phyloP scores from a whole-genome alignment of 78 protist species.

The Pigoraptor vietnamica region DNA sequence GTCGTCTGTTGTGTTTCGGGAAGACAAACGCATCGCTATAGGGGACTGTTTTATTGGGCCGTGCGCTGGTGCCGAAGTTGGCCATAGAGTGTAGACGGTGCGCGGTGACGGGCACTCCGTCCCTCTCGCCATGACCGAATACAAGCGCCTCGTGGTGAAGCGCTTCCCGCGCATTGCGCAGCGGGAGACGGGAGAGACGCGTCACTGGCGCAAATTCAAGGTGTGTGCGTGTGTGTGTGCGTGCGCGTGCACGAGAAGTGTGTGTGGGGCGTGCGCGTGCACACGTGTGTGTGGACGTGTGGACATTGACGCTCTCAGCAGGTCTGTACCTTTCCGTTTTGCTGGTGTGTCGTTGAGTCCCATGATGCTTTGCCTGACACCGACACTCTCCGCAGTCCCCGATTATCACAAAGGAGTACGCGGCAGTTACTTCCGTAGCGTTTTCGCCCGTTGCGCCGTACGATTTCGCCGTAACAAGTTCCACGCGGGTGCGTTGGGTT shows the following conservation, averaged over 20 bases:
- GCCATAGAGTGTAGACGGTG: too few relatives aligned
- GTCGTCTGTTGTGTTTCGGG: too few relatives aligned
- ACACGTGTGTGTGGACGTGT: not conserved
- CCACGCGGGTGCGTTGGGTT: not conserved
- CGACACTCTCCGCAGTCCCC: conserved; percentile 24
- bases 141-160: not conserved
- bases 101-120: too few relatives aligned
- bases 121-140: conserved; percentile 5
- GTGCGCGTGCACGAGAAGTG: not conserved
- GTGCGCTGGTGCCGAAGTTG: too few relatives aligned
- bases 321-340: not conserved
- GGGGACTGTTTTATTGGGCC: too few relatives aligned
- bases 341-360: not conserved
- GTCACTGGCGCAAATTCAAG: conserved; percentile 35
- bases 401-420: not conserved
- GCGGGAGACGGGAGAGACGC: conserved; percentile 16
- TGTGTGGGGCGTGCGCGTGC: not conserved
- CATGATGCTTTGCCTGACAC: too few relatives aligned
- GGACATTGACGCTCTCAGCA: not conserved
- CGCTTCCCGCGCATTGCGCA: conserved; percentile 12
- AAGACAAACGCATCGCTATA: too few relatives aligned
- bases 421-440: conserved; percentile 1
- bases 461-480: conserved; percentile 22
- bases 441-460: conserved; percentile 24
- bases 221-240: not conserved